phyloP scores from a whole-genome alignment of 2,329 filamentous ascomycete genomes.

The Fusarium mundagurra region DNA sequence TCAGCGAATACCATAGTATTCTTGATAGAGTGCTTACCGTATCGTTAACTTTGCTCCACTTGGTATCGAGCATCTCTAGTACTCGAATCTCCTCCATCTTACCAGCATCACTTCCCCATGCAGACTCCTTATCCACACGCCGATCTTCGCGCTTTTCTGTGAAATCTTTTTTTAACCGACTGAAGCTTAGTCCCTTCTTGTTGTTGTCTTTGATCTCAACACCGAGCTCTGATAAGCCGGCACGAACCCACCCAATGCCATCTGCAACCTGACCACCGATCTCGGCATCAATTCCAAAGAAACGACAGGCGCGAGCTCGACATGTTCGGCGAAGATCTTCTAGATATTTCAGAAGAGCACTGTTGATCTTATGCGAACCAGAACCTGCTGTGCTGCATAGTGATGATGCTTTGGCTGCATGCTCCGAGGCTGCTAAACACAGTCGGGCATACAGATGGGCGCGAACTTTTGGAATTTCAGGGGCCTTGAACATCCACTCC shows the following conservation, averaged over 20 bases:
- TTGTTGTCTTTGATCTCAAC: constrained; percentile 60
- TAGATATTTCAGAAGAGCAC: constrained; percentile 76
- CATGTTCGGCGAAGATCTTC: constrained; percentile 79
- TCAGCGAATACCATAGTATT: not conserved
- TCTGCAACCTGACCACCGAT: constrained; percentile 81
- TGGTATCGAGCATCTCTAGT: constrained; percentile 84
- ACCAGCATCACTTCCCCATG: constrained; percentile 86
- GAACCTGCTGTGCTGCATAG: constrained; percentile 55
- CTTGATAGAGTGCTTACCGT: constrained; percentile 66
- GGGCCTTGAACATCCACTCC: constrained; percentile 96
- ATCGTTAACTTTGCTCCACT: constrained; percentile 94
- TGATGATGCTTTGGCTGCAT: constrained; percentile 77
- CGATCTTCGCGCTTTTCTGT: constrained; percentile 82
- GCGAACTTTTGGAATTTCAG: constrained; percentile 87
- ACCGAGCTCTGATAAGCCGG: constrained; percentile 79
- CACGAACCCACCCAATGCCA: constrained; percentile 86
- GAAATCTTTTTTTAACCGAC: constrained; percentile 77
- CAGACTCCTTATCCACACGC: constrained; percentile 75
- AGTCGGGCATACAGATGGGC: constrained; percentile 88
- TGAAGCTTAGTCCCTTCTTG: constrained; percentile 66
- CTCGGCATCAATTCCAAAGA: constrained; percentile 91
- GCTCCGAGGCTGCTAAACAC: constrained; percentile 87
- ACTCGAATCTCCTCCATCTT: constrained; percentile 85
- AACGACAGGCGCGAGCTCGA: constrained; percentile 86
- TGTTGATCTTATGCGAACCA: constrained; percentile 64